Base-by-base conservation (phyloP, 2,329 filamentous ascomycete species). In the Zarea fungicola region DNA sequence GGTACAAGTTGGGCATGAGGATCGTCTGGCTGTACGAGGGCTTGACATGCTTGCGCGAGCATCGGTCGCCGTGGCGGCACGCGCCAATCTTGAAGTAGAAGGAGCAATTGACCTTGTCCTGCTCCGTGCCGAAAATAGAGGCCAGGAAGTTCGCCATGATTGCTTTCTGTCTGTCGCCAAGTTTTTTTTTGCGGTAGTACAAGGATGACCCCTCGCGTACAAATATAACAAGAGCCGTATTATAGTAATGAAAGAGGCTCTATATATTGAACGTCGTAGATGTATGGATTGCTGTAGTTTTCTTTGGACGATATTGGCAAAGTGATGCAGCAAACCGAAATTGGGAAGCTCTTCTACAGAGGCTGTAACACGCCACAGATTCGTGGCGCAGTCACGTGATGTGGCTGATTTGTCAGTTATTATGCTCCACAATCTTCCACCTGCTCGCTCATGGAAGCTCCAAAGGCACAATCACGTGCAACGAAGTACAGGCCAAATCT, bases 71-170 rank as follows among this genome's bases (percentile, higher is more conserved):
- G 78, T 99, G 93, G 55, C 93, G 86, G 77, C 93, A 99, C 48
- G 93, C 93, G 67, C 93, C 93, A 70, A 99, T 99, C 77, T 99
- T 99, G 53, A 73, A 73, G 83, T 99, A 99, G 82, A 99, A 99
- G 50, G 87, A 93, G 81, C 93, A 96, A 81, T 97, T 96, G 76
- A 96, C 91, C 68, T 92, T 99, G 84, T 99, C 93, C 72, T 97
- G 93, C 80, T 99, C 93, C 25, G 93, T 99, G 64, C 93, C 93
- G 78, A 99, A 99, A 75, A 99, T 99, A 67, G 90, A 96, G 63
- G 93, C 93, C 69, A 99, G 87, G 69, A 96, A 97, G 78, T 96
- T 96, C 65, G 91, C 91, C 91, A 96, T 96, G 51, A 44, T 70
- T 60, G 52, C 23, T 39, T 37, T 37, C 18, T 36, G 16, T 37